Percentiles rank a stretch among this genome's conserved stretches.
Conservation (phyloP, 371 early-diverging fungal genomes). For the Apophysomyces ossiformis region DNA sequence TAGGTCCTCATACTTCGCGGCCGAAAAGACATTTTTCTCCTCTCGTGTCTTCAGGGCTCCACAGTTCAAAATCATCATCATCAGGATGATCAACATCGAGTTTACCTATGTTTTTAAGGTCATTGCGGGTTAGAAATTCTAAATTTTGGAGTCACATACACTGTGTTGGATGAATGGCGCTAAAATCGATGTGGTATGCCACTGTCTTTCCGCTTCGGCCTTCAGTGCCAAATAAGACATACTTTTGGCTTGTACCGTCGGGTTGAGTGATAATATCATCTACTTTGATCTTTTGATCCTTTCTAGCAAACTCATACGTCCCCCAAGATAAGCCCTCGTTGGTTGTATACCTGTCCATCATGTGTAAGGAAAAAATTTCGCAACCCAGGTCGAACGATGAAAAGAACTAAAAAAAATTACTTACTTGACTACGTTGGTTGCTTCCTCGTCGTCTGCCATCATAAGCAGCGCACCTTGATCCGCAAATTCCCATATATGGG, state of each 20-base stretch:
- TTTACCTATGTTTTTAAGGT: conserved; percentile 14
- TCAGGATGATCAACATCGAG: conserved; percentile 48
- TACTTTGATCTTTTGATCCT: conserved; percentile 56
- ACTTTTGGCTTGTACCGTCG: conserved; percentile 72
- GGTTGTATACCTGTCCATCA: conserved; percentile 37
- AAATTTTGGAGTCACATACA: conserved; percentile 45
- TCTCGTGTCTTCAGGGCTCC: conserved; percentile 63
- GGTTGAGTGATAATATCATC: conserved; percentile 75
- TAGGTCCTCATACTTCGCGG: conserved; percentile 44
- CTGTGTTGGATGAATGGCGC: conserved; percentile 62
- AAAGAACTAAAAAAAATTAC: conserved; percentile 2
- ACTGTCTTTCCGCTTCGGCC: conserved; percentile 45
- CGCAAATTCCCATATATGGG: conserved; percentile 86
- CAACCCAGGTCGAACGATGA: no score
- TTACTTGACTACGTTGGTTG: conserved; percentile 74
- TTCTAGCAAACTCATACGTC: conserved; percentile 55
- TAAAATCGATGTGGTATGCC: conserved; percentile 79
- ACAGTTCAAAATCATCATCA: conserved; percentile 81
- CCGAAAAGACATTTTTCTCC: conserved; percentile 75
- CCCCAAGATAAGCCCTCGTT: conserved; percentile 72
- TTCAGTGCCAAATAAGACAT: conserved; percentile 67
- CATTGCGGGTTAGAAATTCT: background rate
- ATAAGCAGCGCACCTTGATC: conserved; percentile 83
- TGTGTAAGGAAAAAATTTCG: conserved; percentile 6
- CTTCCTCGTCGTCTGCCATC: conserved; percentile 74